Percentiles rank a stretch among this genome's conserved stretches.
Conservation (phyloP, 2,329 filamentous ascomycete species). For the Claviceps paspali region DNA sequence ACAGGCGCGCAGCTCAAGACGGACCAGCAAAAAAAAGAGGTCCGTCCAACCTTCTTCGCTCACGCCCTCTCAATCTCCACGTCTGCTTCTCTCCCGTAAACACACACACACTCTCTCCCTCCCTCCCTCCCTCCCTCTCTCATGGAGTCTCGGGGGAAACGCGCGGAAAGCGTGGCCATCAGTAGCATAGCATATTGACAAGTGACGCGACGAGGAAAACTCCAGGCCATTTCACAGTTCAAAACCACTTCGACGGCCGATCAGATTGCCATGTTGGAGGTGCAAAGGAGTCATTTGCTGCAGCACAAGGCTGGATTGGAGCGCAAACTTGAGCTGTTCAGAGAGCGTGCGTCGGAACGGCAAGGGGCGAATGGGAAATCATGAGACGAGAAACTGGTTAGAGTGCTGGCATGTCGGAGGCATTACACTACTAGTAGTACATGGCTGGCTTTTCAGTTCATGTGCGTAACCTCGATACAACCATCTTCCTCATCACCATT, state of each 20-base stretch:
- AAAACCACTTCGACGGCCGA: slow-evolving; percentile 24
- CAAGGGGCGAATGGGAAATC: slow-evolving; percentile 14
- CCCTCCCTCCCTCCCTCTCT: no score
- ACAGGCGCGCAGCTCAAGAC: slow-evolving; percentile 35
- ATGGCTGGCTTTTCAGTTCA: no score
- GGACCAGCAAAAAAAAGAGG: slow-evolving; percentile 30
- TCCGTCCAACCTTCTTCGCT: slow-evolving; percentile 9
- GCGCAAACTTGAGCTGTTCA: slow-evolving; percentile 25
- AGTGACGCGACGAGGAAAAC: background rate
- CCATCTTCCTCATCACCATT: background rate
- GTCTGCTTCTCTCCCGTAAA: no score
- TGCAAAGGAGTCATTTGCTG: slow-evolving; percentile 24
- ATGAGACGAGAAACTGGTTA: no score
- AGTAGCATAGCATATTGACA: no score
- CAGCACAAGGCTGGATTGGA: slow-evolving; percentile 24
- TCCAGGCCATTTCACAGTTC: slow-evolving; percentile 23
- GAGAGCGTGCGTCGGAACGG: slow-evolving; percentile 23
- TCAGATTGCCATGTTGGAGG: slow-evolving; percentile 29
- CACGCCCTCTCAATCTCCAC: no score
- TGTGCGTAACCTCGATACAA: background rate
- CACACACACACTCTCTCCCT: no score
- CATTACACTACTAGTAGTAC: background rate
- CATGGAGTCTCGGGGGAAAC: no score
- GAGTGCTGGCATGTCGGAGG: no score
- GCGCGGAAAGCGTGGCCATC: no score